A percentile compares a stretch with the other conserved stretches of the same genome.
phyloP scores from a whole-genome alignment of 2,329 filamentous ascomycete genomes.

The Immersiporthe knoxdaviesiana region DNA sequence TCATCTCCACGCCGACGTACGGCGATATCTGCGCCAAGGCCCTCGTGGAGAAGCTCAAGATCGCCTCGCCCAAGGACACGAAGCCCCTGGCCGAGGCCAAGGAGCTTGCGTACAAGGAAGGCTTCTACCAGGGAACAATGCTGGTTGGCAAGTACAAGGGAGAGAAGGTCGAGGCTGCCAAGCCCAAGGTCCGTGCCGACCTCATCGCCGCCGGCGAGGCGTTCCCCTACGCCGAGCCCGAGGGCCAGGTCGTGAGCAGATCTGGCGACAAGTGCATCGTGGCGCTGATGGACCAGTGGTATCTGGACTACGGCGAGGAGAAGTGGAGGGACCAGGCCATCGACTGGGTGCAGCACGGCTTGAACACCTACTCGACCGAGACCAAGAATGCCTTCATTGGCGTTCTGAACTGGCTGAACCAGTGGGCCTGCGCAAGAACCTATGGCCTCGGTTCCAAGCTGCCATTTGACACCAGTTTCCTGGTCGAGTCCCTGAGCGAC shows the following conservation, averaged over 20 bases:
- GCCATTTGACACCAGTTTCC: conserved; percentile 87
- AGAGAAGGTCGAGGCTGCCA: conserved; percentile 82
- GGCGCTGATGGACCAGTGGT: conserved; percentile 95
- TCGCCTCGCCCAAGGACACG: conserved; percentile 92
- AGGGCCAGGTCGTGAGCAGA: conserved; percentile 84
- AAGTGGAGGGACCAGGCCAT: conserved; percentile 80
- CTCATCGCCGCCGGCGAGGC: conserved; percentile 78
- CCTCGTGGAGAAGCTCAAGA: conserved; percentile 91
- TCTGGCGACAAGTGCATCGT: conserved; percentile 93
- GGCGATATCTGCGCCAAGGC: conserved; percentile 82
- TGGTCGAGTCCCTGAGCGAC: conserved; percentile 91
- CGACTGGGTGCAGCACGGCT: conserved; percentile 69
- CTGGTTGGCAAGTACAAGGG: conserved; percentile 86
- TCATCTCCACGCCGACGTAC: conserved; percentile 87
- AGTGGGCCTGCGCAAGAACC: conserved; percentile 92
- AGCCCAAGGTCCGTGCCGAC: conserved; percentile 79
- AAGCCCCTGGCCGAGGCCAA: conserved; percentile 92
- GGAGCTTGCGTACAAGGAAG: conserved; percentile 95
- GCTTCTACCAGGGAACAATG: conserved; percentile 92
- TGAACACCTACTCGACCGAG: conserved; percentile 81
- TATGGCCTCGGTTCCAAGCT: conserved; percentile 93
- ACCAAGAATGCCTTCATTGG: conserved; percentile 81
- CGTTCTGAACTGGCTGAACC: conserved; percentile 88
- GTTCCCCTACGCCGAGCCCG: conserved; percentile 92
- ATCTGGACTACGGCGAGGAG: conserved; percentile 92